Percentiles rank a stretch among this genome's conserved stretches.
Evolutionary conservation across 306 rosid species (phyloP).

Genomic region (Sechiopsis laciniata): DNA sequence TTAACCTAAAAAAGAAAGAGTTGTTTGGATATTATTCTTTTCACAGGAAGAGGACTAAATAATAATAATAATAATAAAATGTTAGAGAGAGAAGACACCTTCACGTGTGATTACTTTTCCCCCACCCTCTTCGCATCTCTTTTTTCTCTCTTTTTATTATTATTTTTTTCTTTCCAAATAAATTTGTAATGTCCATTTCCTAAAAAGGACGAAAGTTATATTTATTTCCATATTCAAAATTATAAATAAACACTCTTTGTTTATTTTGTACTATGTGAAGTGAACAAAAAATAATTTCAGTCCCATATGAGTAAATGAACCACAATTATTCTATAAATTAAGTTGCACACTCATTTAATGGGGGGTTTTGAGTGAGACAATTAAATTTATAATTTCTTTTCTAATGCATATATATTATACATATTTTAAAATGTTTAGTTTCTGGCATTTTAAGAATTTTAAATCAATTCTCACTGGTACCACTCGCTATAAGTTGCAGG

Average conservation of each 20-base stretch:
- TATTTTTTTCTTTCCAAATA: not conserved
- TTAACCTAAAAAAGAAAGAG: no score
- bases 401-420: not conserved
- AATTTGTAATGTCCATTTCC: conserved; percentile 7
- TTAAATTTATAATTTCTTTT: not conserved
- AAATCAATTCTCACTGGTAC: not conserved
- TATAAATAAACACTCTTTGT: conserved; percentile 14
- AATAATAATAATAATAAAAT: conserved; percentile 13
- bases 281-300: not conserved
- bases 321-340: conserved; percentile 12
- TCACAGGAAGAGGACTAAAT: no score
- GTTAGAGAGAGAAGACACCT: conserved; percentile 47
- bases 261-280: conserved; percentile 9
- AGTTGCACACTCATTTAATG: not conserved
- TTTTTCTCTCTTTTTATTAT: conserved; percentile 15
- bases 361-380: not conserved
- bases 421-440: not conserved
- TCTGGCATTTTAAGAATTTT: not conserved
- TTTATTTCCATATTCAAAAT: not conserved
- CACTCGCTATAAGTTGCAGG: not conserved
- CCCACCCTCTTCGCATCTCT: conserved; percentile 52
- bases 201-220: conserved; percentile 6
- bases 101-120: conserved; percentile 59
- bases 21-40: no score
- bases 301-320: conserved; percentile 8